These are phyloP conservation scores for Botrytis paeoniae DNA, from an alignment of 2,329 filamentous ascomycete genomes.

Conservation along the genomic window DNA sequence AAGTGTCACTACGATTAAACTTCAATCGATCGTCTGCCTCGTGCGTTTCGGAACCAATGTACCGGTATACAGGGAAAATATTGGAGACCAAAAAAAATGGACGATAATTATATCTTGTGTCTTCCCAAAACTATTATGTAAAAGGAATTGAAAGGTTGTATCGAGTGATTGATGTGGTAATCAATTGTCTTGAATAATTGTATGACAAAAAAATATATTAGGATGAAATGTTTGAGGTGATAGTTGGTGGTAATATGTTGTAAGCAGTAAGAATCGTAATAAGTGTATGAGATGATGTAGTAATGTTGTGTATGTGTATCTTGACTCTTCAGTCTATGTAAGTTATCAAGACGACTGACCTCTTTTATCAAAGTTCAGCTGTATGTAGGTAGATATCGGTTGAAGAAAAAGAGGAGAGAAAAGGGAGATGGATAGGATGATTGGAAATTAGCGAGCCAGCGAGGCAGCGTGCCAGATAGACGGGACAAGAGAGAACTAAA, in stretches of 20 bases:
- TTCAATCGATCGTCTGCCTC: constrained; percentile 17
- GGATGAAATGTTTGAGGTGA: background rate
- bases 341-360: background rate
- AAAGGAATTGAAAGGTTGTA: background rate
- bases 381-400: background rate
- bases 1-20: constrained; percentile 11
- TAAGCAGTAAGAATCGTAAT: background rate
- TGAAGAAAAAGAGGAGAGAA: constrained; percentile 2
- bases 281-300: background rate
- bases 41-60: constrained; percentile 19
- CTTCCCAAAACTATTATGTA: background rate
- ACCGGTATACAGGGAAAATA: constrained; percentile 14
- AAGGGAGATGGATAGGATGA: background rate
- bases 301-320: background rate
- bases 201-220: constrained; percentile 4
- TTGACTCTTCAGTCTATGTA: background rate
- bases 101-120: constrained; percentile 15
- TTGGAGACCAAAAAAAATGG: background rate
- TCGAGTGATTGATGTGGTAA: background rate
- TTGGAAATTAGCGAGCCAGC: constrained; percentile 19
- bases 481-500: constrained; percentile 4
- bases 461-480: constrained; percentile 16
- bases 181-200: constrained; percentile 8
- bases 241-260: background rate
- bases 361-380: constrained; percentile 7